Evolutionary conservation across 805 yeast genomes (phyloP).

Genomic region (Ogataea kodamae): DNA sequence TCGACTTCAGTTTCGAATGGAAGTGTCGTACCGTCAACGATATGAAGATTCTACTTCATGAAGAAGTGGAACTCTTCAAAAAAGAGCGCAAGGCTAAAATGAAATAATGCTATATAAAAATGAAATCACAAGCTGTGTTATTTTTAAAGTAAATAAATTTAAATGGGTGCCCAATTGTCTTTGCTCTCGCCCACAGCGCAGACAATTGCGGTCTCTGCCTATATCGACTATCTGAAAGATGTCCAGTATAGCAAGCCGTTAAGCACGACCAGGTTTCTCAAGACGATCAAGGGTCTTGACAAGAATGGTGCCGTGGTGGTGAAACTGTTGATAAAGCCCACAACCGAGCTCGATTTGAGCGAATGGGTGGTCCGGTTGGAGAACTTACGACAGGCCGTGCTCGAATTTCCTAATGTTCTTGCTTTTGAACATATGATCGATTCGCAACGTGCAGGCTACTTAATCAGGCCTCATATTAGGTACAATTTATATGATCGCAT

Average conservation of each 20-base stretch:
- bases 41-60: slow-evolving; percentile 45
- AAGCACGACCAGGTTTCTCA: slow-evolving; percentile 79
- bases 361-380: slow-evolving; percentile 30
- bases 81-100: slow-evolving; percentile 23
- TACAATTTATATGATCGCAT: slow-evolving; percentile 85
- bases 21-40: slow-evolving; percentile 36
- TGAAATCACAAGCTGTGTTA: slow-evolving; percentile 5
- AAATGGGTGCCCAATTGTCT: slow-evolving; percentile 89
- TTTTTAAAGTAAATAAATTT: slow-evolving; percentile 1
- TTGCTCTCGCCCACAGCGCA: slow-evolving; percentile 86
- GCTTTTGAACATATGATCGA: slow-evolving; percentile 75
- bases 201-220: slow-evolving; percentile 87
- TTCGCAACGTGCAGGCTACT: slow-evolving; percentile 87
- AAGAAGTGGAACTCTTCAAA: slow-evolving; percentile 53
- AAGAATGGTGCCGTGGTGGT: slow-evolving; percentile 69
- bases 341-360: slow-evolving; percentile 35
- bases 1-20: slow-evolving; percentile 69
- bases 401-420: slow-evolving; percentile 56
- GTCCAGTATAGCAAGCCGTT: slow-evolving; percentile 72
- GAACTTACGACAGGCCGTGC: slow-evolving; percentile 38
- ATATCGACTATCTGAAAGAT: slow-evolving; percentile 73
- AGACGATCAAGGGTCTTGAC: slow-evolving; percentile 79
- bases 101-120: slow-evolving; percentile 6
- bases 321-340: slow-evolving; percentile 79
- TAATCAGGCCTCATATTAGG: slow-evolving; percentile 76